Evolutionary conservation across 345 rosid genomes (phyloP).

Genomic region (Isatis tinctoria): DNA sequence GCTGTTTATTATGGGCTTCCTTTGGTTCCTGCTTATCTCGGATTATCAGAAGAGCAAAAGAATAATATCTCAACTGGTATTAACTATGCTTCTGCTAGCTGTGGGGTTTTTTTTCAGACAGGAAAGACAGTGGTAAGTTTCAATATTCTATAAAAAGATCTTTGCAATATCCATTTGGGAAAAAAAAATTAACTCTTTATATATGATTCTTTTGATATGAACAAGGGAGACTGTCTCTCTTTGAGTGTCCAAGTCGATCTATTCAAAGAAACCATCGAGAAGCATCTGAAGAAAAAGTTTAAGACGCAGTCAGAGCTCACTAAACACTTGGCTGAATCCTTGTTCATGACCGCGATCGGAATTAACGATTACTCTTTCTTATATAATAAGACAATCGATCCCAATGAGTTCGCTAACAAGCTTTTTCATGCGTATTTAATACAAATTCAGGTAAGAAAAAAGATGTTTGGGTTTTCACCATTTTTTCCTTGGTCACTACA

Average conservation of each 20-base stretch:
- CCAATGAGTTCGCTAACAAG: background rate
- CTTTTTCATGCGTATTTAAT: slow-evolving; percentile 8
- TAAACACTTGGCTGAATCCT: slow-evolving; percentile 12
- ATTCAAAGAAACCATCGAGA: background rate
- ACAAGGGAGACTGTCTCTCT: slow-evolving; percentile 17
- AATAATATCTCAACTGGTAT: slow-evolving; percentile 8
- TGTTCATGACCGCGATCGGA: slow-evolving; percentile 21
- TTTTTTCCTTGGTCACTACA: too few relatives aligned
- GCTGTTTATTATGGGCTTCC: too few relatives aligned
- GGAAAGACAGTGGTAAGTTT: background rate
- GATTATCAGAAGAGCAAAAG: too few relatives aligned
- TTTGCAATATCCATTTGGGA: background rate
- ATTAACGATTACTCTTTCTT: slow-evolving; percentile 17
- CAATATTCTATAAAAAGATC: background rate
- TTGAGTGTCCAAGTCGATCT: slow-evolving; percentile 20
- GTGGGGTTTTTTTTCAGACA: slow-evolving; percentile 17
- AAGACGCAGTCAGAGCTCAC: background rate
- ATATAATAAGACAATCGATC: background rate
- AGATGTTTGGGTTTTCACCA: background rate
- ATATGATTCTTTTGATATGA: background rate
- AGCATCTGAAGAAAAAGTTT: too few relatives aligned
- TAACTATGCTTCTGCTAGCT: slow-evolving; percentile 30
- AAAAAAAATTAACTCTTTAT: background rate
- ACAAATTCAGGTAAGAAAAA: slow-evolving; percentile 8
- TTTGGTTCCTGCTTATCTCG: too few relatives aligned